A percentile compares a stretch with the other conserved stretches of the same genome.
Evolutionary conservation across 2,329 filamentous ascomycete genomes (phyloP).

Genomic region (Alternaria hordeiaustralica): DNA sequence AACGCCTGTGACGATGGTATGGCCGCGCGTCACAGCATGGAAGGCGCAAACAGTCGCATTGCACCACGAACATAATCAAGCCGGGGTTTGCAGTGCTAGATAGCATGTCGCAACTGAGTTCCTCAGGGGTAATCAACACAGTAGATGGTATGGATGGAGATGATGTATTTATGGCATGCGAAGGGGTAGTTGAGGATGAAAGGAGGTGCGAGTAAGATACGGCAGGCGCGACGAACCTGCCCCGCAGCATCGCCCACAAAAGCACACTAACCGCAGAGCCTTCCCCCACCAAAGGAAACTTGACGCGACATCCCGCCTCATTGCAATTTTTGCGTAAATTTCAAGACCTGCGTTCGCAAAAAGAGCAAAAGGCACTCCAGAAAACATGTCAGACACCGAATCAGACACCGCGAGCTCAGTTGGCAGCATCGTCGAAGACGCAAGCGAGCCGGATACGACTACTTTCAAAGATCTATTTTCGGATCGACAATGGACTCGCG

Average conservation of each 20-base stretch:
- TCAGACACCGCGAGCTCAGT: slow-evolving; percentile 43
- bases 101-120: background rate
- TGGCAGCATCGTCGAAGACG: slow-evolving; percentile 44
- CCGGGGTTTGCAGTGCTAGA: background rate
- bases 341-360: background rate
- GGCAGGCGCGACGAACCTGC: slow-evolving; percentile 25
- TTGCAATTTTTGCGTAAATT: background rate
- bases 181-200: background rate
- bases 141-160: background rate
- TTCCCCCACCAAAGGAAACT: slow-evolving; percentile 23
- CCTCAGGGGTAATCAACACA: background rate
- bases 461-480: slow-evolving; percentile 47
- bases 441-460: slow-evolving; percentile 44
- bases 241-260: slow-evolving; percentile 40
- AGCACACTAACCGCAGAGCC: slow-evolving; percentile 32
- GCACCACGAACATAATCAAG: background rate
- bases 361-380: background rate
- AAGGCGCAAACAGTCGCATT: background rate
- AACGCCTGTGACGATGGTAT: background rate
- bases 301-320: background rate
- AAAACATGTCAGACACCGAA: slow-evolving; percentile 37
- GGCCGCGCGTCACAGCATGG: fast-evolving
- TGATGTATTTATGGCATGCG: background rate
- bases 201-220: slow-evolving; percentile 8
- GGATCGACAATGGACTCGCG: slow-evolving; percentile 37